Percentiles rank a stretch among this genome's conserved stretches.
These are phyloP conservation scores for Mycena olivaceomarginata DNA, from an alignment of 768 basidiomycete genomes.

Conservation along the genomic window DNA sequence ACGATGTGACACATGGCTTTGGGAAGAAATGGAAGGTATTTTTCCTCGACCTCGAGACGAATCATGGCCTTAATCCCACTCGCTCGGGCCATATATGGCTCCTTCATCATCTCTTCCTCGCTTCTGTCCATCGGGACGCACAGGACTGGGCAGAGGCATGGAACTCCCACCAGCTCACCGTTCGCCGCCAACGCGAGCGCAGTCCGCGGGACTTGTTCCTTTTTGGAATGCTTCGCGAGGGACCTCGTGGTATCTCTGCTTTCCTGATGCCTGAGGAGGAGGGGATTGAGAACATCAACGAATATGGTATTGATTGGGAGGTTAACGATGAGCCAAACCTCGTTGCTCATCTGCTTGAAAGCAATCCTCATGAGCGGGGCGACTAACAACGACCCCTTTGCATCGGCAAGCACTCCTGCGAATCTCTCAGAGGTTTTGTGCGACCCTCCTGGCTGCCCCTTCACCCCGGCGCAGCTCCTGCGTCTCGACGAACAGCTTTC, in stretches of 20 bases:
- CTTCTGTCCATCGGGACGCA: slow-evolving; percentile 48
- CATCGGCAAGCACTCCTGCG: not conserved
- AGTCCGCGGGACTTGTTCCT: slow-evolving; percentile 44
- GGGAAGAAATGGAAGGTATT: slow-evolving; percentile 56
- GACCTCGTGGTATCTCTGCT: slow-evolving; percentile 32
- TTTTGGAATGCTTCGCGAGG: slow-evolving; percentile 45
- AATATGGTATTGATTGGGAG: slow-evolving; percentile 45
- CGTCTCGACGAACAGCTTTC: not conserved
- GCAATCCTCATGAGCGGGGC: slow-evolving; percentile 32
- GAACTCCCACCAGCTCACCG: slow-evolving; percentile 50
- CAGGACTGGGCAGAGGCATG: slow-evolving; percentile 51
- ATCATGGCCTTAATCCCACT: slow-evolving; percentile 46
- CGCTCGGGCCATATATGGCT: slow-evolving; percentile 53
- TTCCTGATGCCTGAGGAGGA: slow-evolving; percentile 13
- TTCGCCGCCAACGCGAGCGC: slow-evolving; percentile 32
- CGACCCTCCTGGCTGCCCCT: slow-evolving; percentile 12
- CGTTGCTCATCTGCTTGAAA: slow-evolving; percentile 23
- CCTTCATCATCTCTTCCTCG: slow-evolving; percentile 53
- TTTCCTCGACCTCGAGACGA: slow-evolving; percentile 51
- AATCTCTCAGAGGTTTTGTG: slow-evolving; percentile 21
- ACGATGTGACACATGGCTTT: slow-evolving; percentile 51
- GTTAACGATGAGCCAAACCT: slow-evolving; percentile 21
- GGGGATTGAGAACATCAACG: slow-evolving; percentile 21
- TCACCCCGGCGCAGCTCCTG: not conserved
- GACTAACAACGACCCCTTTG: slow-evolving; percentile 16